Evolutionary conservation across 164 flowering plant genomes (phyloP).

Genomic region (Akebia trifoliata): DNA sequence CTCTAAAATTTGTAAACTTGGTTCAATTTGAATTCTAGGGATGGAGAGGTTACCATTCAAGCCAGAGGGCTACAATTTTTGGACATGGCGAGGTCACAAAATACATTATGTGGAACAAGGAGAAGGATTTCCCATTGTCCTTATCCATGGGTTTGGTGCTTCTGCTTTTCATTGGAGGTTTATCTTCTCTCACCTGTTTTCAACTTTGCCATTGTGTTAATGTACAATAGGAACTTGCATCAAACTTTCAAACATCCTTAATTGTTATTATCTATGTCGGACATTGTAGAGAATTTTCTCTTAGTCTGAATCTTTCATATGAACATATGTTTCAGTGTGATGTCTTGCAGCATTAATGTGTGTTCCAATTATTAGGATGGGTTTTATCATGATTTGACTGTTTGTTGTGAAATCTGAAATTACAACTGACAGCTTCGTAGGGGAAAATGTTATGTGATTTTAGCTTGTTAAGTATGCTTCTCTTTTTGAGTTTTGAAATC

Average conservation of each 20-base stretch:
- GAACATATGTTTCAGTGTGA: too few relatives aligned
- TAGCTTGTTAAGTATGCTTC: neutral
- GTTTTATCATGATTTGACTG: too few relatives aligned
- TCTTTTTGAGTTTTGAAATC: neutral
- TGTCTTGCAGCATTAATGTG: too few relatives aligned
- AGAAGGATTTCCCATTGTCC: constrained; percentile 74
- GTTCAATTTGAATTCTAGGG: too few relatives aligned
- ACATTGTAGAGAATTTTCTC: too few relatives aligned
- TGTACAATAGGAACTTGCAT: neutral
- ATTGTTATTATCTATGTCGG: too few relatives aligned
- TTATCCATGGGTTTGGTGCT: constrained; percentile 98
- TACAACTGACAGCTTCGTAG: too few relatives aligned
- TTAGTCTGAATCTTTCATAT: too few relatives aligned
- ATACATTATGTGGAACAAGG: constrained; percentile 94
- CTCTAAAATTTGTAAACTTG: too few relatives aligned
- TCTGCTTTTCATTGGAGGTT: constrained; percentile 99
- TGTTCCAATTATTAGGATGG: too few relatives aligned
- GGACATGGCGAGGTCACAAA: constrained; percentile 86
- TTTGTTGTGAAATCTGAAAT: neutral
- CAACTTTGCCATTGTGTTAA: neutral
- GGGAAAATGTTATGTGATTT: neutral
- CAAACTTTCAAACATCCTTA: neutral
- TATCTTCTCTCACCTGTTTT: constrained; percentile 4
- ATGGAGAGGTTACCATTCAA: constrained; percentile 69
- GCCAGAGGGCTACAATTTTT: constrained; percentile 82